Base-by-base conservation (phyloP, 805 yeast species). In the Gaillardinia entomophila region DNA sequence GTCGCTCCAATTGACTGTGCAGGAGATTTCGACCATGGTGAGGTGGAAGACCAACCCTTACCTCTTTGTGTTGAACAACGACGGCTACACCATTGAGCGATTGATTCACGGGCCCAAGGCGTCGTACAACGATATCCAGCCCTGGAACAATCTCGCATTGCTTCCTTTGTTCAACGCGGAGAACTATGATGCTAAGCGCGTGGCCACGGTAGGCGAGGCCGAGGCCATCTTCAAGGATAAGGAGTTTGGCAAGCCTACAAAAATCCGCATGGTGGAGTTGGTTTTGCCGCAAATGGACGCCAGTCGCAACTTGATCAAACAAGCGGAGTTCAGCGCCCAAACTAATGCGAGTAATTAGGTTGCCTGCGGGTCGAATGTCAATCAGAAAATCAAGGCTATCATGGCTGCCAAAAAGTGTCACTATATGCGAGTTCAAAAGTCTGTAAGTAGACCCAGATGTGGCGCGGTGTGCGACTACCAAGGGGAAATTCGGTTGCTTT, bases 291-390 rank as follows among this genome's bases (percentile, higher is more conserved):
- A 33, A 24, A 36, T 45, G 50, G 51, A 46, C 31, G 51, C 51
- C n/a, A 48, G 50, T 22, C 29, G 30, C 31, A 46, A 41, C 32
- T 30, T 45, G 12, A 41, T 45, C 19, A 51, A 52, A 24, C 66
- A 60, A 41, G 65, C 64, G 14, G 58, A 57, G 43, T 48, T 55
- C 34, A 49, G 60, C 24, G 61, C 55, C 15, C 36, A 43, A 35
- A 45, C 51, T 17, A 57, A 57, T 35, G 32, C 38, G 32, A 33
- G 25, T 27, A 27, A 15, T 32, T 26, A 22, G 32, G 14, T 31
- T n/a, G 18, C n/a, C n/a, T 28, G 11, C 15, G n/a, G 25, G n/a
- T 12, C 3, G 16, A 20, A 19, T 14, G n/a, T n/a, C n/a, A n/a
- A n/a, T n/a, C n/a, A n/a, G n/a, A n/a, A n/a, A n/a, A n/a, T n/a